Conservation (phyloP, 805 yeast genomes). For the Cyberlindnera suaveolens region DNA sequence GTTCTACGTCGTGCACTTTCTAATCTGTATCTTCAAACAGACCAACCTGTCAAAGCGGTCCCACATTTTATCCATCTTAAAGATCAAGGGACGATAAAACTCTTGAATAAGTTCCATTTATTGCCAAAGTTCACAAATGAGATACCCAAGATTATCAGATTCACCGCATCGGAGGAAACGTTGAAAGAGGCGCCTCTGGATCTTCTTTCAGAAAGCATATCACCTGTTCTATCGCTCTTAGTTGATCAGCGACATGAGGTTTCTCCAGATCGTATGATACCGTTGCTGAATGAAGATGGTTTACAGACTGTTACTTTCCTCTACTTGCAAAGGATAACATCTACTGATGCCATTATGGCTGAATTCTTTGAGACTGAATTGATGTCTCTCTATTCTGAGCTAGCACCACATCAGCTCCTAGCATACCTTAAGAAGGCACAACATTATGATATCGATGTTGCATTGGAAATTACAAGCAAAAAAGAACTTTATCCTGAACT, state of each 20-base stretch:
- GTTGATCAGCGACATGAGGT: conserved; percentile 64
- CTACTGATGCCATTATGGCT: conserved; percentile 48
- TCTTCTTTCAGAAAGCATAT: conserved; percentile 25
- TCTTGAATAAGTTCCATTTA: conserved; percentile 59
- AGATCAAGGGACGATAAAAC: conserved; percentile 48
- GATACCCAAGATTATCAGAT: conserved; percentile 45
- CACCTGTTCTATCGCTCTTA: conserved; percentile 44
- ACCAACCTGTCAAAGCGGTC: conserved; percentile 58
- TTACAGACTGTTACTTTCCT: conserved; percentile 52
- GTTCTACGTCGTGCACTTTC: conserved; percentile 40
- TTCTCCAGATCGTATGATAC: conserved; percentile 44
- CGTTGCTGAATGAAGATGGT: conserved; percentile 33
- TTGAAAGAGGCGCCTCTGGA: conserved; percentile 31
- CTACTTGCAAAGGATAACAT: conserved; percentile 55
- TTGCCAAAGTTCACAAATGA: conserved; percentile 40
- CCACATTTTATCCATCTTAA: conserved; percentile 51
- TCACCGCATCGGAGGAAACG: conserved; percentile 35
- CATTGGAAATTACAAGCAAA: conserved; percentile 59
- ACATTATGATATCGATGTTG: conserved; percentile 62
- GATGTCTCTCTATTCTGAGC: conserved; percentile 59
- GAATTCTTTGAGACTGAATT: conserved; percentile 60
- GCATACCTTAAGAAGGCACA: conserved; percentile 52
- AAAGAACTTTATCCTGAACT: conserved; percentile 58
- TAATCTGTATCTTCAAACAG: conserved; percentile 47
- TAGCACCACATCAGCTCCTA: conserved; percentile 48